Percentiles rank a stretch among this genome's conserved stretches.
phyloP scores from a whole-genome alignment of 305 asterid species.

The Fraxinus sp. region DNA sequence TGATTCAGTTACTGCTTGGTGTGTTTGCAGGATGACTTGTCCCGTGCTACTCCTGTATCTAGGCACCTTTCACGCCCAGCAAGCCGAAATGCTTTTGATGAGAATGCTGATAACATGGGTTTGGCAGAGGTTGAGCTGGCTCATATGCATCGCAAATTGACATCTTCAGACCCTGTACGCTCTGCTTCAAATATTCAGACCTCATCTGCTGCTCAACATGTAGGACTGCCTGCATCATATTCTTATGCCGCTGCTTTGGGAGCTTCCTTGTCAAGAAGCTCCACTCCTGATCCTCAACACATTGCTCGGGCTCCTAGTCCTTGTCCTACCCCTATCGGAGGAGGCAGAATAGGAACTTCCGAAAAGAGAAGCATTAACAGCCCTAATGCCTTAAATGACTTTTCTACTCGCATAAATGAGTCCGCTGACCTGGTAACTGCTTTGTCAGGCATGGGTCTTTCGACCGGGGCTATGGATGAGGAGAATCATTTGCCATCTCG shows the following conservation, averaged over 20 bases:
- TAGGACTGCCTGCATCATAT: conserved; percentile 57
- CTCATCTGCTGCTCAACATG: conserved; percentile 59
- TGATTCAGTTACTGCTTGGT: neutral
- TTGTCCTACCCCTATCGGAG: conserved; percentile 85
- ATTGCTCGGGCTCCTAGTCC: conserved; percentile 91
- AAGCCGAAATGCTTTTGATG: conserved; percentile 81
- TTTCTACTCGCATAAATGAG: conserved; percentile 54
- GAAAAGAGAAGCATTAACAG: conserved; percentile 64
- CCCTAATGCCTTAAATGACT: conserved; percentile 61
- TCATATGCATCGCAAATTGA: conserved; percentile 55
- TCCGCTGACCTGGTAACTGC: conserved; percentile 67
- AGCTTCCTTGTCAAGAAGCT: conserved; percentile 87
- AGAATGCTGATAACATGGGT: conserved; percentile 42
- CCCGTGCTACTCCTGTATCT: conserved; percentile 61
- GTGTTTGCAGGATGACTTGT: conserved; percentile 69
- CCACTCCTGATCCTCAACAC: conserved; percentile 91
- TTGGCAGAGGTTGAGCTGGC: conserved; percentile 71
- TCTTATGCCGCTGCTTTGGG: conserved; percentile 96
- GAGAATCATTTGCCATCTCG: conserved; percentile 44
- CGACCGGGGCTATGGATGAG: conserved; percentile 61
- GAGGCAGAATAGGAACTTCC: conserved; percentile 53
- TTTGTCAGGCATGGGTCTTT: conserved; percentile 74
- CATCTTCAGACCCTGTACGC: conserved; percentile 49
- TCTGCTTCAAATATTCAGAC: conserved; percentile 46
- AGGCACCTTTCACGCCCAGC: conserved; percentile 85